A percentile compares a stretch with the other conserved stretches of the same genome.
phyloP scores from a whole-genome alignment of 108 stramenopile genomes.

The Asterionellopsis glacialis region DNA sequence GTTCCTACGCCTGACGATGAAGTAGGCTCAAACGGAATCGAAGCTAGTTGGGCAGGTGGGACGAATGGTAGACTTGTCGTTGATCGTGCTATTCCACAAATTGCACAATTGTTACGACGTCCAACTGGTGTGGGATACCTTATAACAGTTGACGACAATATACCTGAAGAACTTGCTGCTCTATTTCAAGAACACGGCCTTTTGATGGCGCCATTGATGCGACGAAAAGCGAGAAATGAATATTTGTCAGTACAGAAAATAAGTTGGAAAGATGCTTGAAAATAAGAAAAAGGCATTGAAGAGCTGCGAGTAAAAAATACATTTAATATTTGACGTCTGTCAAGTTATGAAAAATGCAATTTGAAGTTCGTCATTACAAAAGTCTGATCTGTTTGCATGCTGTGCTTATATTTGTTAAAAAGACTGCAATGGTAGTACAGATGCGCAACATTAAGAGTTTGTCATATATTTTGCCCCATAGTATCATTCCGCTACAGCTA shows the following conservation, averaged over 20 bases:
- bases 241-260: constrained; percentile 74
- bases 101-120: constrained; percentile 49
- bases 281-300: not conserved
- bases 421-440: too few species aligned
- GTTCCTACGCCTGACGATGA: constrained; percentile 88
- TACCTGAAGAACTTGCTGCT: constrained; percentile 56
- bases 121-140: constrained; percentile 76
- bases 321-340: too few species aligned
- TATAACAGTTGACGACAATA: constrained; percentile 86
- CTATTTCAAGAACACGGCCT: constrained; percentile 37
- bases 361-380: too few species aligned
- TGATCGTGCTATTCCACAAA: constrained; percentile 77
- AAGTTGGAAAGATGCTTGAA: constrained; percentile 15
- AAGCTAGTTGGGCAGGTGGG: constrained; percentile 91
- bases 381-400: too few species aligned
- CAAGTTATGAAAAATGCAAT: too few species aligned
- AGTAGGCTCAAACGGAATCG: constrained; percentile 76
- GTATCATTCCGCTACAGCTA: too few species aligned
- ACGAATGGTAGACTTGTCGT: constrained; percentile 69
- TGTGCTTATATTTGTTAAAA: too few species aligned
- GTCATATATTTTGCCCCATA: too few species aligned
- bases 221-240: constrained; percentile 76
- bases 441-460: too few species aligned
- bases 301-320: too few species aligned
- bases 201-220: constrained; percentile 52